Evolutionary conservation across 2,329 filamentous ascomycete genomes (phyloP), one percentile per base, ranked within the genome.

Genomic region (Torrubiella hemipterigena): DNA sequence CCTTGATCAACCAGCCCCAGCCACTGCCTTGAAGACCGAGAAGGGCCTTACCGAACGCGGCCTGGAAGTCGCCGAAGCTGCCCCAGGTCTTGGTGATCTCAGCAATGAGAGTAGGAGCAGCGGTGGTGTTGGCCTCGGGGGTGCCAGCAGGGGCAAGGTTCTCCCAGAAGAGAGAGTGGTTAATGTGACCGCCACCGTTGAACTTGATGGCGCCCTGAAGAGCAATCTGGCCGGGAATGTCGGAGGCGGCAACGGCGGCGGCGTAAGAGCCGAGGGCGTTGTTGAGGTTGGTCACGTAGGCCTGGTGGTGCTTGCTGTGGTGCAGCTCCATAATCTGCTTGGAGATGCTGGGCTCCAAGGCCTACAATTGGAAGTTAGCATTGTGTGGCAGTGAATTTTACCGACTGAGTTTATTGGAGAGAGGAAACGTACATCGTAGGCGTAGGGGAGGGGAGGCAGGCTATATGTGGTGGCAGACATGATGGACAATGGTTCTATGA

Each of bases 141-240:
- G 68, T 74, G 13, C 58, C 63, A 0, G 73, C 57, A 0, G 81
- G 81, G 0, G 72, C 58, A 13, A 93, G 68, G 55, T 85, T 87
- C 59, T 82, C 76, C 86, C 86, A 95, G 67, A 94, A 94, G 21
- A 94, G 73, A 1, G 75, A 77, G 65, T 94, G 87, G 63, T 95
- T 95, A 59, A 93, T 79, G 64, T 94, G 86, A 6, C 87, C 87
- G 26, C 87, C 87, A 29, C 81, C 86, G 54, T 93, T 84, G 69
- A 93, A 94, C 48, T 80, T 81, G 61, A 93, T 76, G 38, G 71
- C 71, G 13, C 67, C 61, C 45, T 81, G 77, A n/a, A 84, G 67
- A 13, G 69, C 59, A 34, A 85, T 70, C 43, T 84, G 77, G 4
- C 65, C 58, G 5, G 71, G 60, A 32, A 82, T 66, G 42, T 84